phyloP scores from a whole-genome alignment of 768 basidiomycete genomes.

The Scleroderma bovista region DNA sequence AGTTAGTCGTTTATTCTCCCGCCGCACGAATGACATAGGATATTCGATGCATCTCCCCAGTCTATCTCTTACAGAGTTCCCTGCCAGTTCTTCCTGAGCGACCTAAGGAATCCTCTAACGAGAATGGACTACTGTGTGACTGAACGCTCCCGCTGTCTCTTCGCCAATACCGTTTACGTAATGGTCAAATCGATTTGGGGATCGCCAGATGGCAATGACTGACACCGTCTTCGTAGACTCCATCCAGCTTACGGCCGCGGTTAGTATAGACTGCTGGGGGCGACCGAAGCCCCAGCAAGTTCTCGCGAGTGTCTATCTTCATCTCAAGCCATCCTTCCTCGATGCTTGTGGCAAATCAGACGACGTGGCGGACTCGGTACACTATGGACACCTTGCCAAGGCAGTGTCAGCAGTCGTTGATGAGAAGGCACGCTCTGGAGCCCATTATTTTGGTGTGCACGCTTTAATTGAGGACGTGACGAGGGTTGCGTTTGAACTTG shows the following conservation, averaged over 20 bases:
- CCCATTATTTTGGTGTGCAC: slow-evolving; percentile 24
- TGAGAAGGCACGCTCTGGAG: background rate
- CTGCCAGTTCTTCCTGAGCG: too few species aligned
- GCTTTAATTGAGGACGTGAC: slow-evolving; percentile 34
- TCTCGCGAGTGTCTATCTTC: slow-evolving; percentile 40
- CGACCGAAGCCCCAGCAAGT: slow-evolving; percentile 45
- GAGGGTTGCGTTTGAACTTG: slow-evolving; percentile 32
- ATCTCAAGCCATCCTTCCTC: slow-evolving; percentile 39
- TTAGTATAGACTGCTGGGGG: slow-evolving; percentile 51
- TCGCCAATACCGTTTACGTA: too few species aligned
- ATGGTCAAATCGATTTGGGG: too few species aligned
- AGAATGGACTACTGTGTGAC: too few species aligned
- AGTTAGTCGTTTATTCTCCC: too few species aligned
- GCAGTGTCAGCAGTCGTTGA: slow-evolving; percentile 30
- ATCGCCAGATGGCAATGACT: slow-evolving; percentile 2
- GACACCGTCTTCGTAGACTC: slow-evolving; percentile 43
- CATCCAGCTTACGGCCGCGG: slow-evolving; percentile 35
- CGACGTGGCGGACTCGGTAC: slow-evolving; percentile 50
- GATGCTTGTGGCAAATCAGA: slow-evolving; percentile 41
- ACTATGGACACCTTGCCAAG: slow-evolving; percentile 62
- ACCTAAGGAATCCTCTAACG: too few species aligned
- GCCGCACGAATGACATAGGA: too few species aligned
- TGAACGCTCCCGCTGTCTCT: too few species aligned
- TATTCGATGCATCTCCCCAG: too few species aligned
- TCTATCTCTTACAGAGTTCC: too few species aligned